Percentiles rank a stretch among this genome's conserved stretches.
Conservation (phyloP, 306 rosid genomes). For the Cucurbita pepo region DNA sequence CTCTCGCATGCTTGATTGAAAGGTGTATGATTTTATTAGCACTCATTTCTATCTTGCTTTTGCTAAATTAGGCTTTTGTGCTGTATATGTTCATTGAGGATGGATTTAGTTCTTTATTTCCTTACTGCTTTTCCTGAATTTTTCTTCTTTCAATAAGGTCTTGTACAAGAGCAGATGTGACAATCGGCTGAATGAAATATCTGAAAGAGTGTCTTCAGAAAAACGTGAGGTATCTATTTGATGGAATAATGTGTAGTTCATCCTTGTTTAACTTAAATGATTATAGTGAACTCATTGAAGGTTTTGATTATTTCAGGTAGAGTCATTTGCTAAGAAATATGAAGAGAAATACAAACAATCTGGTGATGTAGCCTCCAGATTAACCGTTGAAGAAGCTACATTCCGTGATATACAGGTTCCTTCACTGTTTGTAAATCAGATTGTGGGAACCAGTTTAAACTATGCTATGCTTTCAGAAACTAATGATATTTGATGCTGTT, state of each 20-base stretch:
- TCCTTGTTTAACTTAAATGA: constrained; percentile 1
- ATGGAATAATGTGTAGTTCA: constrained; percentile 15
- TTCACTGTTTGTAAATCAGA: not conserved
- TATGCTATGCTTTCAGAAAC: not conserved
- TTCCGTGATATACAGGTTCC: constrained; percentile 87
- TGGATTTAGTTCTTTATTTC: not conserved
- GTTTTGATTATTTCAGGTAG: constrained; percentile 39
- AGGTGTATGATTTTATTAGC: not conserved
- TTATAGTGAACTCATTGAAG: constrained; percentile 10
- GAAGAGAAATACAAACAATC: constrained; percentile 82
- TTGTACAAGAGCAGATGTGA: constrained; percentile 98
- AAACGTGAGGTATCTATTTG: constrained; percentile 61
- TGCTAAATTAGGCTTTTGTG: not conserved
- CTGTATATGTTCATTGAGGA: not conserved
- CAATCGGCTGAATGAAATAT: constrained; percentile 76
- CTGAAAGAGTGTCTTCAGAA: constrained; percentile 68
- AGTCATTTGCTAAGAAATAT: constrained; percentile 66
- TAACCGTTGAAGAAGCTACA: constrained; percentile 81
- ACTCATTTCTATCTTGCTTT: not conserved
- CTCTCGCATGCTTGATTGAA: not conserved
- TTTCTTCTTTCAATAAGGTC: constrained; percentile 36
- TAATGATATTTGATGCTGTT: not conserved
- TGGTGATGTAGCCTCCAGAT: constrained; percentile 91
- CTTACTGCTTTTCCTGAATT: not conserved
- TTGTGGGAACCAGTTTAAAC: not conserved